Conservation (phyloP, 2,329 filamentous ascomycete species). For the Trichoderma lentiforme region DNA sequence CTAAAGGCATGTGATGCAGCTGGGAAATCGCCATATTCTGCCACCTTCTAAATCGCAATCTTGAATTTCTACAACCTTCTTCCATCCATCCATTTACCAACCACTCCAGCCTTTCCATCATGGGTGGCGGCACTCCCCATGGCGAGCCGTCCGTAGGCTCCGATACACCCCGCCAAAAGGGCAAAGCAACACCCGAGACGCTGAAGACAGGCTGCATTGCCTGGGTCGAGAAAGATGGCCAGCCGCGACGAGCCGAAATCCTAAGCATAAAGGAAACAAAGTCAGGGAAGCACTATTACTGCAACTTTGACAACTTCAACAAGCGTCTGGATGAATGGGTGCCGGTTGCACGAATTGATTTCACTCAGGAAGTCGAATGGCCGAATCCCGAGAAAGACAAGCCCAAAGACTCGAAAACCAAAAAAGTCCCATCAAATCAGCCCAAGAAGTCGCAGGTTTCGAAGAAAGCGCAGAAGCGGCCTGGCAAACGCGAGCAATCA, state of each 20-base stretch:
- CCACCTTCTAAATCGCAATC: neutral
- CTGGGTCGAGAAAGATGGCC: constrained; percentile 68
- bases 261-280: constrained; percentile 90
- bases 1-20: neutral
- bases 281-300: constrained; percentile 85
- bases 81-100: constrained; percentile 15
- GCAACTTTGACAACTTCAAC: constrained; percentile 98
- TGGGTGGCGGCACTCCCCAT: constrained; percentile 49
- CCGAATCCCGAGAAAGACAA: constrained; percentile 83
- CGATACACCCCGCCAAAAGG: constrained; percentile 62
- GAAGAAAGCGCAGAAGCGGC: constrained; percentile 58
- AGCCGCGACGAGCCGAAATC: constrained; percentile 89
- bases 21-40: constrained; percentile 12
- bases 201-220: constrained; percentile 62
- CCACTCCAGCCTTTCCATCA: constrained; percentile 38
- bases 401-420: constrained; percentile 71
- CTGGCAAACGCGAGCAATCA: constrained; percentile 54
- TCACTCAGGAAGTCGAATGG: constrained; percentile 92
- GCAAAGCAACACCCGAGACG: constrained; percentile 80
- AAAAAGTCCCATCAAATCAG: constrained; percentile 56
- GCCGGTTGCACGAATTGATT: constrained; percentile 74
- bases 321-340: constrained; percentile 88
- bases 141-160: constrained; percentile 56
- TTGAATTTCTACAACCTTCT: neutral
- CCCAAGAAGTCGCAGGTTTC: constrained; percentile 57